Conservation (phyloP, 2,329 filamentous ascomycete species). For the Cordyceps pruinosa region DNA sequence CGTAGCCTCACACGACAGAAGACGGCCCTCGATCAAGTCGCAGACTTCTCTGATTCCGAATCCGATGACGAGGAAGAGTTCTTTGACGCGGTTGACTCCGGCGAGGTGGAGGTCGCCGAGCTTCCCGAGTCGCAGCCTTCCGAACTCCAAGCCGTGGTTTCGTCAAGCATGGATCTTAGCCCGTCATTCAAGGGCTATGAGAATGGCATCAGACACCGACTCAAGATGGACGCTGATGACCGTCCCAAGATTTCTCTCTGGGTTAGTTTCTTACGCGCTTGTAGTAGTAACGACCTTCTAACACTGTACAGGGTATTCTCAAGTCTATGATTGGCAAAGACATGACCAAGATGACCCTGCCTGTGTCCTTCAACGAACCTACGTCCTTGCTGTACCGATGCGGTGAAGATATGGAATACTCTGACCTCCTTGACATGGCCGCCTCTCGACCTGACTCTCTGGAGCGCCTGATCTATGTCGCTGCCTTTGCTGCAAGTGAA, state of each 20-base stretch:
- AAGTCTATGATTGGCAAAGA: conserved; percentile 99
- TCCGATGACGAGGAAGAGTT: conserved; percentile 87
- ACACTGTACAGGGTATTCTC: conserved; percentile 65
- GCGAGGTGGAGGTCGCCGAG: conserved; percentile 74
- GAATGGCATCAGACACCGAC: conserved; percentile 68
- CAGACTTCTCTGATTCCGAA: conserved; percentile 71
- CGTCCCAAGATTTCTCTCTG: conserved; percentile 91
- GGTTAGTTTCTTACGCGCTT: conserved; percentile 50
- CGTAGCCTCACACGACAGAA: conserved; percentile 46
- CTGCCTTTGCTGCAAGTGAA: conserved; percentile 90
- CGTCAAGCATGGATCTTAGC: conserved; percentile 56
- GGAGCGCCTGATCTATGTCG: conserved; percentile 89
- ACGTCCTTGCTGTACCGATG: conserved; percentile 92
- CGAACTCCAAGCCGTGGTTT: conserved; percentile 25
- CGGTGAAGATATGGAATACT: conserved; percentile 97
- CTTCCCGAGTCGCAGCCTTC: conserved; percentile 36
- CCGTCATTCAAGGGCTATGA: conserved; percentile 86
- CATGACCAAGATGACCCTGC: conserved; percentile 99
- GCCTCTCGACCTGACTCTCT: conserved; percentile 79
- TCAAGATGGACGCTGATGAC: conserved; percentile 89
- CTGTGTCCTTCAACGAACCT: conserved; percentile 97
- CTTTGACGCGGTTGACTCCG: conserved; percentile 92
- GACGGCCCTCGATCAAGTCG: conserved; percentile 62
- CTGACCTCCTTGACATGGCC: conserved; percentile 82
- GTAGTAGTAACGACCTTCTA: conserved; percentile 13